Percentiles rank a stretch among this genome's conserved stretches.
These are phyloP conservation scores for Phytomonas francai DNA, from an alignment of 208 protist genomes.

Conservation along the genomic window DNA sequence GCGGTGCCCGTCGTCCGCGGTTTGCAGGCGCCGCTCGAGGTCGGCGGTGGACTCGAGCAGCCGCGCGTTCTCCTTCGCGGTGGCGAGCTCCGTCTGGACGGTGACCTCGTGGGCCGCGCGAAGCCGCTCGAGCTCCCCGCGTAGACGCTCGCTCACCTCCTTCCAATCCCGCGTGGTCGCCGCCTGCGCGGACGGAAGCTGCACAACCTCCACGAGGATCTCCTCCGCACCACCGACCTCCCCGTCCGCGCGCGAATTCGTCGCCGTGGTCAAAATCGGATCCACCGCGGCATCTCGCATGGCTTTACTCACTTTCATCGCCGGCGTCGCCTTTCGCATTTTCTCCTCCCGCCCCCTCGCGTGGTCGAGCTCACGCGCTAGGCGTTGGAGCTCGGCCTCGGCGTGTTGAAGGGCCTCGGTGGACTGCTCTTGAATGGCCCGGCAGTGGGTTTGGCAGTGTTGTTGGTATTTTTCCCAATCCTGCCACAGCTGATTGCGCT, in stretches of 20 bases:
- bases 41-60: conserved; percentile 32
- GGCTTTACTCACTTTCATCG: not conserved
- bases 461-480: conserved; percentile 2
- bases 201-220: not conserved
- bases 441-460: conserved; percentile 12
- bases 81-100: conserved; percentile 24
- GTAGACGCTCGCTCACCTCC: conserved; percentile 11
- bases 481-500: not conserved
- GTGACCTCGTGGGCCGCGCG: conserved; percentile 26
- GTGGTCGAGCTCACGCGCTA: conserved; percentile 11
- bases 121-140: conserved; percentile 23
- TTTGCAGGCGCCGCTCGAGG: conserved; percentile 12
- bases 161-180: conserved; percentile 19
- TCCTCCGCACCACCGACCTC: not conserved
- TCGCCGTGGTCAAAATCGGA: not conserved
- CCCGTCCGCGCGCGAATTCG: not conserved
- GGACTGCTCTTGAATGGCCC: conserved; percentile 17
- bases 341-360: not conserved
- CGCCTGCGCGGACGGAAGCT: not conserved
- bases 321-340: not conserved
- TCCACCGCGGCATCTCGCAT: not conserved
- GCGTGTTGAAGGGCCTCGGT: conserved; percentile 32
- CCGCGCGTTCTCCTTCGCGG: conserved; percentile 48
- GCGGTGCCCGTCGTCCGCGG: conserved; percentile 12
- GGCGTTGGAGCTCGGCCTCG: conserved; percentile 18